Evolutionary conservation across 2,329 filamentous ascomycete genomes (phyloP), one percentile per base, ranked within the genome.

Genomic region (Lasiodiplodia theobromae): DNA sequence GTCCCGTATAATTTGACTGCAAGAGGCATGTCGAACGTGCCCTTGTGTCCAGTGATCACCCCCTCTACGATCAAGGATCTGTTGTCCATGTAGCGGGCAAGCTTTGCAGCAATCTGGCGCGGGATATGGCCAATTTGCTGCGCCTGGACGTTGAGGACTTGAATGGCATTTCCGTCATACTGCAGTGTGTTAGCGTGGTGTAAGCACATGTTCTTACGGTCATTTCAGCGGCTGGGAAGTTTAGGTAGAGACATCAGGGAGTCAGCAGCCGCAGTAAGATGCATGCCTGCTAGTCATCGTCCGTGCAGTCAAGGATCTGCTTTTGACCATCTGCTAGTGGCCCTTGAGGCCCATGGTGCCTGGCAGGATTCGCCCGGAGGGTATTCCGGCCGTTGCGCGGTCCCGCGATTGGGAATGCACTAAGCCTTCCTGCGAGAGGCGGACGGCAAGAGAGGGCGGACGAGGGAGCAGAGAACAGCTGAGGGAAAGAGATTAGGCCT

Each of bases 81-180:
- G 44, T 74, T 73, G 64, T 80, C 78, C 75, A 96, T 84, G 75
- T 92, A 93, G 2, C 86, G 87, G 0, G 92, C 89, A 66, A 97
- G 81, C 77, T 92, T 95, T n/a, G 84, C 81, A 0, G 89, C 92
- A 25, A 93, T 75, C 1, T 80, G 83, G 14, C 88, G 84, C 7
- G 92, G 91, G 51, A 97, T 83, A 78, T 97, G 93, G 0, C 93
- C 93, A 73, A 97, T 92, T 74, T 96, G 93, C 8, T 79, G 77
- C 18, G 88, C 86, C 74, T 91, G 86, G 16, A 94, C 92, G 77
- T 96, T 96, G 73, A 92, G 86, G 1, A 96, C 87, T 5, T 88
- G 87, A 68, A 96, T 93, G 0, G 93, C 93, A 79, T 96, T 96
- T 6, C 72, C 71, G 75, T 96, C 92, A 75, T 91, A 92, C 49